Percentiles rank a stretch among this genome's conserved stretches.
Conservation (phyloP, 2,329 filamentous ascomycete species). For the Venturia nashicola region DNA sequence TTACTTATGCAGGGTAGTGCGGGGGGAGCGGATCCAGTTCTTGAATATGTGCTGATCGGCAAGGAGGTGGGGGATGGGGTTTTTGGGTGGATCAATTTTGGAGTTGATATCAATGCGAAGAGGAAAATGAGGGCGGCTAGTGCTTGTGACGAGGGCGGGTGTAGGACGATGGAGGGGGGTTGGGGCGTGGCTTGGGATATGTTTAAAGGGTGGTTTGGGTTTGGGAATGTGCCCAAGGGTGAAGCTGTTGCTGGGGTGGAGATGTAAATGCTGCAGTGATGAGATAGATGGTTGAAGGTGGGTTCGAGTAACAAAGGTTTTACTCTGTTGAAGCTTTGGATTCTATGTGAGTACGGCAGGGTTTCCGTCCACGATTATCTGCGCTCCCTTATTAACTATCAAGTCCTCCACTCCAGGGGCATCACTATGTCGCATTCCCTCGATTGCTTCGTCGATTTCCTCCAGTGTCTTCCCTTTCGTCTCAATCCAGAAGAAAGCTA, state of each 20-base stretch:
- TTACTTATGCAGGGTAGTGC: constrained; percentile 38
- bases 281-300: not conserved
- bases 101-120: not conserved
- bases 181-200: too few relatives aligned
- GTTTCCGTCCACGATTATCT: not conserved
- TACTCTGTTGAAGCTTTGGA: not conserved
- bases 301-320: not conserved
- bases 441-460: constrained; percentile 3
- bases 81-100: constrained; percentile 9
- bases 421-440: not conserved
- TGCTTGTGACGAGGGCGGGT: not conserved
- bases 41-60: constrained; percentile 46
- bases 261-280: not conserved
- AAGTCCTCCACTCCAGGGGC: not conserved
- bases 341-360: not conserved
- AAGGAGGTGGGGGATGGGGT: constrained; percentile 21
- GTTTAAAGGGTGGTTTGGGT: not conserved
- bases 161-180: not conserved
- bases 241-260: not conserved
- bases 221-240: not conserved
- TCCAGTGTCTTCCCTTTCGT: constrained; percentile 9
- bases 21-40: constrained; percentile 43
- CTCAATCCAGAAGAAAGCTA: not conserved
- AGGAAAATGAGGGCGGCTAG: not conserved
- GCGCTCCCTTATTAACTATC: not conserved